phyloP scores from a whole-genome alignment of 2,329 filamentous ascomycete genomes.

The Pseudopyricularia javanii region DNA sequence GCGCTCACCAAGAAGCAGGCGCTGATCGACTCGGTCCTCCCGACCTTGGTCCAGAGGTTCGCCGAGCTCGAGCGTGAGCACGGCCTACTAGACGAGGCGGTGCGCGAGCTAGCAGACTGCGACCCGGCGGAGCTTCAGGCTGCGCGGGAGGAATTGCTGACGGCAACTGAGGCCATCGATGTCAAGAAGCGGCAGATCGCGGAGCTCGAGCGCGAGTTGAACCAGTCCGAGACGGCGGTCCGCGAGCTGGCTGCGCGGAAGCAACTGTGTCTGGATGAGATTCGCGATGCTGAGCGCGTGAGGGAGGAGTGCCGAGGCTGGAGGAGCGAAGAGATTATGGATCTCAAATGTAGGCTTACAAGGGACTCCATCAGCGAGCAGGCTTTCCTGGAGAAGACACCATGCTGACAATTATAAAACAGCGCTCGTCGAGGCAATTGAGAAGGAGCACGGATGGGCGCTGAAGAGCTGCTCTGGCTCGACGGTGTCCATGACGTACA shows the following conservation, averaged over 20 bases:
- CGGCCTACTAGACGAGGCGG: constrained; percentile 56
- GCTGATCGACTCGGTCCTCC: constrained; percentile 55
- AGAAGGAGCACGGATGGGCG: constrained; percentile 58
- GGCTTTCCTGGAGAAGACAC: neutral
- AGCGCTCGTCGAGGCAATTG: constrained; percentile 55
- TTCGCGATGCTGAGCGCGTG: constrained; percentile 69
- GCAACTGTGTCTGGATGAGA: constrained; percentile 57
- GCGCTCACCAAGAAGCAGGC: constrained; percentile 55
- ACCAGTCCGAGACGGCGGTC: constrained; percentile 54
- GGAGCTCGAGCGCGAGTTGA: constrained; percentile 52
- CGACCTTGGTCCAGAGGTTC: constrained; percentile 47
- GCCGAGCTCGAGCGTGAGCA: constrained; percentile 51
- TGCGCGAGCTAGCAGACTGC: constrained; percentile 63
- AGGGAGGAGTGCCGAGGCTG: constrained; percentile 84
- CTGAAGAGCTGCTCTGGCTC: constrained; percentile 52
- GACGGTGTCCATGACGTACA: constrained; percentile 62
- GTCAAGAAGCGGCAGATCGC: constrained; percentile 57
- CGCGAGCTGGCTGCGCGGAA: constrained; percentile 54
- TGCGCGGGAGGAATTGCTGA: constrained; percentile 55
- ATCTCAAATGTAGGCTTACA: constrained; percentile 68
- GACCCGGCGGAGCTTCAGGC: constrained; percentile 67
- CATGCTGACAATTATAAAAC: constrained; percentile 2
- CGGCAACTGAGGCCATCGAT: constrained; percentile 55
- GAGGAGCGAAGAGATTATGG: constrained; percentile 68
- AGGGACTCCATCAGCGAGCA: no score